Evolutionary conservation across 2,329 filamentous ascomycete genomes (phyloP), one percentile per base, ranked within the genome.

Genomic region (Fusarium hostae): DNA sequence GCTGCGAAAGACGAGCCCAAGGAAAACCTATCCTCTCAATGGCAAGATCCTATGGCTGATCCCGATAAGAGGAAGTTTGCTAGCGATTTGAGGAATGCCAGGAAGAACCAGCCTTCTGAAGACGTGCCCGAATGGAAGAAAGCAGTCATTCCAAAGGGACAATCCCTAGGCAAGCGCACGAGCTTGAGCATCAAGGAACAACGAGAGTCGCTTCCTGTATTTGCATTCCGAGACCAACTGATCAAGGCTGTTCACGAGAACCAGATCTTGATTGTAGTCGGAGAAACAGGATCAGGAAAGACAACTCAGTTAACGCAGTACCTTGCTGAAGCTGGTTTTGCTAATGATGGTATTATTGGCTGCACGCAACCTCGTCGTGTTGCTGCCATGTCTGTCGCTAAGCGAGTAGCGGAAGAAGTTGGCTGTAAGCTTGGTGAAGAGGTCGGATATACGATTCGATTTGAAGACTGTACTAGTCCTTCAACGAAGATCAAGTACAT

Each of bases 401-500:
- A 97, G 81, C 95, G 96, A 88, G 96, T 99, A 6, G 90, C 95
- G 2, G 94, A 98, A 79, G 96, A 99, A 83, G 94, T 98, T 65
- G 95, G 96, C 20, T 98, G 95, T 76, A 88, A 91, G 71, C 87
- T 98, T 16, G 96, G 96, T 37, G 90, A 95, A 61, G 95, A 98
- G 79, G 95, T 99, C 70, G 96, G 96, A 59, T 99, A 99, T 80
- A 97, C 93, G 11, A 97, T 99, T 78, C 94, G 96, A 79, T 99
- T 99, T 79, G 96, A 99, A 78, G 96, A 99, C 82, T 93, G 91
- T 79, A 98, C 95, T 0, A 93, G 91, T 71, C 90, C 94, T 4
- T 88, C 91, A 22, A 99, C 96, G 2, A 94, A 91, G 78, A 97
- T 99, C 85, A 99, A 99, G 84, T 99, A 99, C 84, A 98, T 99